Evolutionary conservation across 768 basidiomycete genomes (phyloP), one percentile per base, ranked within the genome.

Genomic region (Pisolithus sp.): DNA sequence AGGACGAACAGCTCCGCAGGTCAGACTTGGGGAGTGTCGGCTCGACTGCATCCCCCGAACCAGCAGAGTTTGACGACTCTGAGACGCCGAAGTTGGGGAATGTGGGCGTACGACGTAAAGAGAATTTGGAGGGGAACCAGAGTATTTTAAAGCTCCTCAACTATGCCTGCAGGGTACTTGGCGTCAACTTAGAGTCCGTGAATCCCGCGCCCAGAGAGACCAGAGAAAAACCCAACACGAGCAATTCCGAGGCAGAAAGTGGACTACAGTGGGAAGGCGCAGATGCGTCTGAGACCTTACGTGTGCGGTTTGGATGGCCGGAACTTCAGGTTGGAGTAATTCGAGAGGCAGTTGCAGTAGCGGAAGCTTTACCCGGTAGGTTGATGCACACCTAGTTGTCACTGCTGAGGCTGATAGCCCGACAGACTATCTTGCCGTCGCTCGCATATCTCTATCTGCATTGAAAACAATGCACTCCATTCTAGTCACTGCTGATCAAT

Each of bases 301-400:
- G 68, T 23, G 81, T 83, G 55, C 68, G 78, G 5, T 89, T 83
- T 63, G 96, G 96, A 4, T 98, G 95, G 95, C 86, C 93, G 3
- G 91, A 93, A 65, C 73, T 99, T 38, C 95, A 96, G 71, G 81
- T 97, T 17, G 93, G 92, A 21, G 82, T 94, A n/a, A 76, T 97
- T 20, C 80, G 92, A 36, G 96, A 98, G 65, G 91, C 93, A 1
- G 84, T 97, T 20, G 85, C 88, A 0, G 83, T 98, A 3, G 89
- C 92, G 2, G 92, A 97, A 67, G 83, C 91, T 13, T 71, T 99
- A 21, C 93, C 95, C 51, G 93, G 93, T 91, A 54, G 49, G 77
- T 69, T 9, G 46, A 51, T 46, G 46, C 38, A 24, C 28, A 49
- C 34, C 23, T 40, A 36, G 10, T 24, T 13, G 26, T 46, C 49